phyloP scores from a whole-genome alignment of 768 basidiomycete species.

The Termitomyces eurrhizus region DNA sequence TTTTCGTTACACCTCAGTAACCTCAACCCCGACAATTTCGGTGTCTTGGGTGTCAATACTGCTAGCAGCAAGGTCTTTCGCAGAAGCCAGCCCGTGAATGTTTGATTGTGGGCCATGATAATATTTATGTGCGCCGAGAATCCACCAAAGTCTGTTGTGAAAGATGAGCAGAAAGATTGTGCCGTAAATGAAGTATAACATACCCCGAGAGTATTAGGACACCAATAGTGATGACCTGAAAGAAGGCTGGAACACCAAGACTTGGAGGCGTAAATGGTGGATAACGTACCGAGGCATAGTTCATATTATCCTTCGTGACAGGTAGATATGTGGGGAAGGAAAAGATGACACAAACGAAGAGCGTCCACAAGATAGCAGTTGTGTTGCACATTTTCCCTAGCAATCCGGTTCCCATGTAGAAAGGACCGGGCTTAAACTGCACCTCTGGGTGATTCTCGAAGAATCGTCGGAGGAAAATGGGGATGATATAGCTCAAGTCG shows the following conservation, averaged over 20 bases:
- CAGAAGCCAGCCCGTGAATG: constrained; percentile 25
- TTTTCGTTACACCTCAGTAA: not conserved
- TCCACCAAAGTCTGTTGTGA: constrained; percentile 45
- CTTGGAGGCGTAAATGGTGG: not conserved
- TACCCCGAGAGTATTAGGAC: constrained; percentile 53
- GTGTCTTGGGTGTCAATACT: not conserved
- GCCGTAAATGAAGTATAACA: constrained; percentile 18
- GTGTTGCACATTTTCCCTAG: constrained; percentile 60
- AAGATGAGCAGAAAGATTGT: not conserved
- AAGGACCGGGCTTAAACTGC: constrained; percentile 80
- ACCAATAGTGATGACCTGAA: constrained; percentile 45
- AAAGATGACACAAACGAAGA: constrained; percentile 69
- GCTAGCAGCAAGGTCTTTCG: not conserved
- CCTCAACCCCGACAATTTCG: not conserved
- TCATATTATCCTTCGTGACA: constrained; percentile 71
- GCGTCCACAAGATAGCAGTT: constrained; percentile 65
- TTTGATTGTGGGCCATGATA: constrained; percentile 60
- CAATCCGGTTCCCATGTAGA: constrained; percentile 73
- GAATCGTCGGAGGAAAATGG: constrained; percentile 69
- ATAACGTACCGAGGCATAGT: constrained; percentile 66
- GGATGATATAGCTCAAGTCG: constrained; percentile 79
- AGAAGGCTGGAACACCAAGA: not conserved
- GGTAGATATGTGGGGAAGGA: constrained; percentile 67
- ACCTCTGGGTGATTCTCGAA: constrained; percentile 77
- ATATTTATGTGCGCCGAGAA: constrained; percentile 47